Base-by-base conservation (phyloP, 2,329 filamentous ascomycete species). In the Pseudogymnoascus sp. region DNA sequence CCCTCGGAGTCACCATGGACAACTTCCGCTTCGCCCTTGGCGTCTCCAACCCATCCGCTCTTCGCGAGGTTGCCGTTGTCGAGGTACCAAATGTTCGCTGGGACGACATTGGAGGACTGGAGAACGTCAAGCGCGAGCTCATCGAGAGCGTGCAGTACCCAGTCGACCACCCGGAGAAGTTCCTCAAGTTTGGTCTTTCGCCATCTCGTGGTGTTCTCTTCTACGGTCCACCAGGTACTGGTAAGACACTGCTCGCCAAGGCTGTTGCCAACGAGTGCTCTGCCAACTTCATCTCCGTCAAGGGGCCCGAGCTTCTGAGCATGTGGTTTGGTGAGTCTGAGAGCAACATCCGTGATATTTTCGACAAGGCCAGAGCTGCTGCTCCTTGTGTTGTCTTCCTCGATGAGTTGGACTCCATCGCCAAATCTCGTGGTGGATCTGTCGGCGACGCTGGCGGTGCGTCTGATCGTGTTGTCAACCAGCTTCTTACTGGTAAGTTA, bases 301-400 rank as follows among this genome's bases (percentile, higher is more conserved):
- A 99, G 87, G 95, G 95, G 66, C 96, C 95, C 64, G 95, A 99
- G 78, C 84, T 99, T 73, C 86, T 99, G 72, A 97, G 92, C 78
- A 99, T 99, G 95, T 99, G 95, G 95, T 99, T 99, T 75, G 95
- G 95, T 88, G 95, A 99, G 82, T 99, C 95, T 62, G 96, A 99
- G 81, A 96, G 91, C 86, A 99, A 99, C 81, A 98, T 99, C 69
- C 91, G 95, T 75, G 95, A 99, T 77, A 99, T 99, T 73, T 99
- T 99, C 78, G 95, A 99, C 86, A 99, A 98, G 87, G 95, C 95
- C 68, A 91, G 95, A 75, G 96, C 95, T 67, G 95, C 96, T 66
- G 95, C 95, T 72, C 95, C 95, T 79, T 99, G 96, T 72, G 91
- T 99, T 67, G 95, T 99, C 71, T 99, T 99, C 89, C 85, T 99